Conservation (phyloP, 2,329 filamentous ascomycete species). For the Exophiala spinifera region DNA sequence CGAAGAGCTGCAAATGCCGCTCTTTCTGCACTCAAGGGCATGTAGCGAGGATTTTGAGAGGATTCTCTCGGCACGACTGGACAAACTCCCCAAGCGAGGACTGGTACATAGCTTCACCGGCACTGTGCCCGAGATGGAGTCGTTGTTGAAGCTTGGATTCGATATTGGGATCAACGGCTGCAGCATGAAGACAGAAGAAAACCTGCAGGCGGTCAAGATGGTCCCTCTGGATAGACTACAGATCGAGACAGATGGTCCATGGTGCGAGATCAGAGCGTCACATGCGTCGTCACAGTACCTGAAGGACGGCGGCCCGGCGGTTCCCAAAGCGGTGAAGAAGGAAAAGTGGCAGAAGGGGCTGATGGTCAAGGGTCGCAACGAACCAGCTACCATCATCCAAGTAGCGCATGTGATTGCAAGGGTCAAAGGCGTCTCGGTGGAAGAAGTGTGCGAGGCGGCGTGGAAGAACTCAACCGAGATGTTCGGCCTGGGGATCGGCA, state of each 20-base stretch:
- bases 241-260: conserved; percentile 95
- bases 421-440: conserved; percentile 74
- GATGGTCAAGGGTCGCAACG: conserved; percentile 94
- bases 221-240: conserved; percentile 78
- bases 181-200: conserved; percentile 90
- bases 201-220: conserved; percentile 76
- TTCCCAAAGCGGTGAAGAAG: conserved; percentile 87
- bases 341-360: conserved; percentile 85
- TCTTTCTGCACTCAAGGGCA: conserved; percentile 90
- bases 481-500: conserved; percentile 64
- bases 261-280: conserved; percentile 87
- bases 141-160: conserved; percentile 74
- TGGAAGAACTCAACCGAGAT: conserved; percentile 68
- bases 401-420: conserved; percentile 86
- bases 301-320: conserved; percentile 56
- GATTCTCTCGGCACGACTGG: conserved; percentile 62
- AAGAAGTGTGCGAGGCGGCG: conserved; percentile 78
- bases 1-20: conserved; percentile 70
- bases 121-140: conserved; percentile 75
- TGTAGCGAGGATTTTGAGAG: conserved; percentile 80
- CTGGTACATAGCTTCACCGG: conserved; percentile 96
- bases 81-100: conserved; percentile 68
- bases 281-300: conserved; percentile 80
- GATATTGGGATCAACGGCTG: conserved; percentile 97
- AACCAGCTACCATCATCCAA: conserved; percentile 80